Percentiles rank a stretch among this genome's conserved stretches.
These are phyloP conservation scores for Aureobasidium sp. DNA, from an alignment of 2,329 filamentous ascomycete genomes.

Conservation along the genomic window DNA sequence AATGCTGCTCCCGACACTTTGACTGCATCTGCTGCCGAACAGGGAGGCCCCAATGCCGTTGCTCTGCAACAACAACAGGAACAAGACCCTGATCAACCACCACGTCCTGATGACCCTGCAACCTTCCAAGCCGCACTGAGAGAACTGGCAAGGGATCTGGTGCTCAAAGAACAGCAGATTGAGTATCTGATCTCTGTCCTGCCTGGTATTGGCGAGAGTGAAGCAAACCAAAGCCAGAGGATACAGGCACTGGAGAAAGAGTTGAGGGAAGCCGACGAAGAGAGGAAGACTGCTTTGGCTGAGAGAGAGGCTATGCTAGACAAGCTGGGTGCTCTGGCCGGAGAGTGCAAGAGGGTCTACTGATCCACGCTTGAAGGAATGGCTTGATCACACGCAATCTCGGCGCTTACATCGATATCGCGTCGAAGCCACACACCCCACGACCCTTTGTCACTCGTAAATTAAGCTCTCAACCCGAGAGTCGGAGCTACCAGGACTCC, in stretches of 20 bases:
- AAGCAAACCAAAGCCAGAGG: slow-evolving; percentile 63
- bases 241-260: slow-evolving; percentile 38
- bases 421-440: not conserved
- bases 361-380: slow-evolving; percentile 11
- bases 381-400: not conserved
- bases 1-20: slow-evolving; percentile 7
- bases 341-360: slow-evolving; percentile 29
- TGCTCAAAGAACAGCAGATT: slow-evolving; percentile 75
- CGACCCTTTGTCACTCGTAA: not conserved
- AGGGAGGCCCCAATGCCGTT: slow-evolving; percentile 15
- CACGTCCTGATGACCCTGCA: slow-evolving; percentile 50
- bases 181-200: slow-evolving; percentile 66
- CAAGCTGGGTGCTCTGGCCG: slow-evolving; percentile 41
- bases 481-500: not conserved
- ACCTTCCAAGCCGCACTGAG: slow-evolving; percentile 59
- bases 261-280: slow-evolving; percentile 34
- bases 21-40: not conserved
- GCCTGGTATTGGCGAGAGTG: slow-evolving; percentile 70
- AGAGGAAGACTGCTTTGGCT: slow-evolving; percentile 32
- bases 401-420: not conserved
- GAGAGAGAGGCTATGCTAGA: slow-evolving; percentile 36
- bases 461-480: not conserved
- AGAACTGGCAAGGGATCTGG: slow-evolving; percentile 67
- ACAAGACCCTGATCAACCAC: slow-evolving; percentile 33
- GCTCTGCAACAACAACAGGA: slow-evolving; percentile 14